These are phyloP conservation scores for Saccharomycopsis fermentans DNA, from an alignment of 805 yeast species.

Conservation along the genomic window DNA sequence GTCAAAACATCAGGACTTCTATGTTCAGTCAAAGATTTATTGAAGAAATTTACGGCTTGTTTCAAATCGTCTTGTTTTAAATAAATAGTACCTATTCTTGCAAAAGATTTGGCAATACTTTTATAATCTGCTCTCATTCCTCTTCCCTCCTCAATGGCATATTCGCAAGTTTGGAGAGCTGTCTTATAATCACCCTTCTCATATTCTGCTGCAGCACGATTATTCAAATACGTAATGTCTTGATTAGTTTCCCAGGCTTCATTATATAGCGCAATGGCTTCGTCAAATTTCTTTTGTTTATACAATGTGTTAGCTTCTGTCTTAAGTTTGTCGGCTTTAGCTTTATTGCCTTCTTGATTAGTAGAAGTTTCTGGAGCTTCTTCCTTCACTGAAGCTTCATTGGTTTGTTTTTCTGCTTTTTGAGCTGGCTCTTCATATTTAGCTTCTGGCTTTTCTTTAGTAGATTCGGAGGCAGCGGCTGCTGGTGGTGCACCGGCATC, in stretches of 20 bases:
- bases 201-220: constrained; percentile 95
- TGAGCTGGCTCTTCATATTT: constrained; percentile 19
- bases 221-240: constrained; percentile 90
- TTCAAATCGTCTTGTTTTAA: constrained; percentile 63
- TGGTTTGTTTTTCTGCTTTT: constrained; percentile 22
- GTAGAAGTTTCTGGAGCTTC: constrained; percentile 20
- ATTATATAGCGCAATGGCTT: constrained; percentile 78
- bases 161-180: constrained; percentile 70
- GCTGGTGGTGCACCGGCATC: constrained; percentile 32
- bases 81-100: constrained; percentile 80
- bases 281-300: constrained; percentile 82
- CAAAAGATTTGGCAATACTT: constrained; percentile 83
- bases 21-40: constrained; percentile 92
- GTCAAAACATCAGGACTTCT: constrained; percentile 88
- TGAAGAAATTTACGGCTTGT: constrained; percentile 68
- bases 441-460: constrained; percentile 1
- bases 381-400: constrained; percentile 21
- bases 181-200: constrained; percentile 89
- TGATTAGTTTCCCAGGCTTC: constrained; percentile 73
- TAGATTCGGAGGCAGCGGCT: constrained; percentile 18
- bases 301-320: constrained; percentile 80
- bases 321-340: constrained; percentile 59
- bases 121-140: constrained; percentile 87
- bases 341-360: constrained; percentile 28
- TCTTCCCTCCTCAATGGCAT: constrained; percentile 85